Evolutionary conservation across 2,329 filamentous ascomycete species (phyloP).

Genomic region (Emydomyces testavorans): DNA sequence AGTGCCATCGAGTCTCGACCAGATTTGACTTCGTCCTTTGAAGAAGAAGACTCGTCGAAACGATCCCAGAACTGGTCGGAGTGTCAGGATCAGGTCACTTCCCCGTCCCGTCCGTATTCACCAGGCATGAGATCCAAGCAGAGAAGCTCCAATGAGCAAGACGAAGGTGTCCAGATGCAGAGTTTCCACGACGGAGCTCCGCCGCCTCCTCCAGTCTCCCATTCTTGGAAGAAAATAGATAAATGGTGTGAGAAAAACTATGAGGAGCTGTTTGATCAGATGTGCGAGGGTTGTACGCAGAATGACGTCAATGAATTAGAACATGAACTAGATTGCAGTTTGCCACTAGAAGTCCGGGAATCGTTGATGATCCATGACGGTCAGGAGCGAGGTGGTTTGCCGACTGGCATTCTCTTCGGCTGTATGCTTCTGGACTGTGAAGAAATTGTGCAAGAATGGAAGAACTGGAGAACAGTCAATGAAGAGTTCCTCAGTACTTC

Average conservation of each 20-base stretch:
- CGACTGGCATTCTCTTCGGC: constrained; percentile 85
- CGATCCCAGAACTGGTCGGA: constrained; percentile 51
- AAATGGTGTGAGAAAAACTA: constrained; percentile 91
- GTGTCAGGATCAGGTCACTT: constrained; percentile 43
- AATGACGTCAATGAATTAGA: constrained; percentile 97
- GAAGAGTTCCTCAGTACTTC: constrained; percentile 66
- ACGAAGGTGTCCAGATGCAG: constrained; percentile 78
- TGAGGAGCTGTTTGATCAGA: constrained; percentile 82
- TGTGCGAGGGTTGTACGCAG: constrained; percentile 79
- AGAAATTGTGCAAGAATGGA: constrained; percentile 95
- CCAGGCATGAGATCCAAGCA: constrained; percentile 68
- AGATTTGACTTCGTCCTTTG: constrained; percentile 69
- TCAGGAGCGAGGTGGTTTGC: constrained; percentile 85
- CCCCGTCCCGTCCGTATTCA: constrained; percentile 65
- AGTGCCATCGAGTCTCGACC: constrained; percentile 74
- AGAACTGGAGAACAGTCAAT: constrained; percentile 89
- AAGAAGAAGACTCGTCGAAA: constrained; percentile 57
- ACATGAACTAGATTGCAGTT: constrained; percentile 84
- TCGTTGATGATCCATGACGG: constrained; percentile 86
- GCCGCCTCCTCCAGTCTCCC: constrained; percentile 71
- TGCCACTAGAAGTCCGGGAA: constrained; percentile 87
- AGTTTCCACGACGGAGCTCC: constrained; percentile 85
- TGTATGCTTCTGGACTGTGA: constrained; percentile 96
- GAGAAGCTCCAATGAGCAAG: constrained; percentile 47
- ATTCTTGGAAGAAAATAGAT: constrained; percentile 93